Base-by-base conservation (phyloP, 1,284 basidiomycete species). In the Irpex lacteus region DNA sequence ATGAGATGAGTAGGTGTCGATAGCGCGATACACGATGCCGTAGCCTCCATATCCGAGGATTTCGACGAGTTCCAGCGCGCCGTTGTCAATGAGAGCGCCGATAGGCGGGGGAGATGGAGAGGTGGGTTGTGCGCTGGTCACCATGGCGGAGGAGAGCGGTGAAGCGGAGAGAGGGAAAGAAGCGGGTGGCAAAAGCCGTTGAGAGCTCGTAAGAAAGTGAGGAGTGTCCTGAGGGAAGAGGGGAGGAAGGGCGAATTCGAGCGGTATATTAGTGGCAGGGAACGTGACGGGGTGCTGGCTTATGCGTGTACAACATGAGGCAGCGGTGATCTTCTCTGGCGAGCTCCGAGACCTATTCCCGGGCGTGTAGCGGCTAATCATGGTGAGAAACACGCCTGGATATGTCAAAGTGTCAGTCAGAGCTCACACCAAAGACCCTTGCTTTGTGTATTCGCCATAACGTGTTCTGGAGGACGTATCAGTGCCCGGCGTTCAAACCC, bases 11-110 rank as follows among this genome's bases (percentile, higher is more conserved):
- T 76, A 80, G 49, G 79, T 80, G 75, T 92, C 92, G 66, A 93
- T 81, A 38, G 93, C 96, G 66, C 92, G 92, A 78, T 98, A 98
- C 59, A 98, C 96, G 71, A 98, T 92, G 66, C 97, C 97, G 75
- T 98, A 98, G 26, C 96, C 96, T 54, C 97, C 97, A 60, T 95
- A 87, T 60, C 97, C 62, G 62, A 99, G 87, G 62, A 97, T 87
- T 72, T 94, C 89, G 71, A 95, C 87, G 71, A 98, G 91, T 79
- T 96, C 89, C 66, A 98, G 86, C 54, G 87, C 81, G 66, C 88
- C 91, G 71, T 88, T 84, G 82, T 95, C 92, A 79, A 96, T 92
- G 78, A 86, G 78, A 61, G 90, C 90, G 67, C 90, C 90, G 70
- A 91, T 80, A 67, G 86, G 82, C 63, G 90, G 90, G 70, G 90